phyloP scores from a whole-genome alignment of 208 protist species.

The Crithidia acanthocephali region DNA sequence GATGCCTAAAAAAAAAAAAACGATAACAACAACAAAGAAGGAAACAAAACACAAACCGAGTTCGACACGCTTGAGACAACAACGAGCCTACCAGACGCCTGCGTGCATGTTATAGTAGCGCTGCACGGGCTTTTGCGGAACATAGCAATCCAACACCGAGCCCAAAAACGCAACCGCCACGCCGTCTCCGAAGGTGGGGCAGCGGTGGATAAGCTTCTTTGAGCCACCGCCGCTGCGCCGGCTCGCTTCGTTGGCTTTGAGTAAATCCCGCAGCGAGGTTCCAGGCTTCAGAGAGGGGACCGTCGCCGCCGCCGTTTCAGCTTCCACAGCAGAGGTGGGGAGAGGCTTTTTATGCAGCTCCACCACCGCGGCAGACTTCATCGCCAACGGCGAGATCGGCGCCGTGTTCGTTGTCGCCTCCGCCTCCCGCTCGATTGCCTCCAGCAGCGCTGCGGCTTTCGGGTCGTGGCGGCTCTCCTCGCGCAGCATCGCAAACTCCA shows the following conservation, averaged over 20 bases:
- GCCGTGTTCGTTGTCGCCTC: background rate
- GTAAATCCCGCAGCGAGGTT: background rate
- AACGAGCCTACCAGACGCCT: constrained; percentile 47
- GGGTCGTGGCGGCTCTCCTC: constrained; percentile 30
- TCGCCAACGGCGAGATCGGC: constrained; percentile 2
- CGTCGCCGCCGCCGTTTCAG: background rate
- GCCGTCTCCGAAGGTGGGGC: constrained; percentile 77
- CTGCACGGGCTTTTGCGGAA: constrained; percentile 70
- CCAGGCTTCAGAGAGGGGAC: background rate
- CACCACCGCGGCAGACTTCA: constrained; percentile 10
- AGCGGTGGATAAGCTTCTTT: constrained; percentile 10
- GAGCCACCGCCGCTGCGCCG: background rate
- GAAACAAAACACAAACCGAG: constrained; percentile 13
- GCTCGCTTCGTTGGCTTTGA: background rate
- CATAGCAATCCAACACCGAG: constrained; percentile 85
- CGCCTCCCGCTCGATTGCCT: background rate
- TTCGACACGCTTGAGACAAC: constrained; percentile 1
- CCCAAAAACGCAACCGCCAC: constrained; percentile 81
- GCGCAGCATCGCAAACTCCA: constrained; percentile 61
- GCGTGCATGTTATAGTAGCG: constrained; percentile 76
- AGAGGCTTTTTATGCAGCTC: constrained; percentile 1
- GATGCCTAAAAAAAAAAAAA: no score
- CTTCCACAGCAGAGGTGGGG: no score
- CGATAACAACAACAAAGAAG: background rate
- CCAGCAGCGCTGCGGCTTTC: constrained; percentile 10